Conservation (phyloP, 208 protist species). For the Leishmania martiniquensis region DNA sequence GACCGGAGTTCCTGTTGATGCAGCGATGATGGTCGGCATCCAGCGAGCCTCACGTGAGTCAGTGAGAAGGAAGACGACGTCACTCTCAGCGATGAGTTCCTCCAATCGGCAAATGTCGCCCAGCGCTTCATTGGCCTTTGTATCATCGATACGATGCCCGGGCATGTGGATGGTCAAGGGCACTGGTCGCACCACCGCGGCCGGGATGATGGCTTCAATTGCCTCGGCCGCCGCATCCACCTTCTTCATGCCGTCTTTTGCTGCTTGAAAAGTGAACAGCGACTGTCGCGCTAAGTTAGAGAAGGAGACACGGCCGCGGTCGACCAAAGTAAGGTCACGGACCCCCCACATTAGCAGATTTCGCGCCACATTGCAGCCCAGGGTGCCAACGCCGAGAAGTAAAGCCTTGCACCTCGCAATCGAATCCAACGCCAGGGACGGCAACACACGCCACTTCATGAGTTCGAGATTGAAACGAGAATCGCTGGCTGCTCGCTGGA, state of each 20-base stretch:
- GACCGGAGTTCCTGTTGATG: slow-evolving; percentile 83
- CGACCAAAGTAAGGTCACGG: slow-evolving; percentile 95
- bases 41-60: slow-evolving; percentile 98
- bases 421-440: slow-evolving; percentile 89
- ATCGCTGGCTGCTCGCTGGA: slow-evolving; percentile 63
- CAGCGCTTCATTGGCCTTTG: slow-evolving; percentile 27
- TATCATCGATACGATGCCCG: slow-evolving; percentile 86
- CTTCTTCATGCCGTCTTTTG: slow-evolving; percentile 79
- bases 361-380: slow-evolving; percentile 98
- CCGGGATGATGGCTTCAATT: slow-evolving; percentile 91
- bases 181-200: slow-evolving; percentile 44
- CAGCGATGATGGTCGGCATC: slow-evolving; percentile 96
- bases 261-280: slow-evolving; percentile 90
- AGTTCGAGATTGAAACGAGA: slow-evolving; percentile 95
- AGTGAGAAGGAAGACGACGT: slow-evolving; percentile 98
- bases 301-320: slow-evolving; percentile 96
- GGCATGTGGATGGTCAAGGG: slow-evolving; percentile 97
- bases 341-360: slow-evolving; percentile 97
- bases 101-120: slow-evolving; percentile 65
- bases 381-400: slow-evolving; percentile 97
- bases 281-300: slow-evolving; percentile 95
- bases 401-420: slow-evolving; percentile 91
- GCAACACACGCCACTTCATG: slow-evolving; percentile 98
- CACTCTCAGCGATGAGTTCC: slow-evolving; percentile 85
- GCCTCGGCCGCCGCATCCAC: slow-evolving; percentile 89